phyloP scores from a whole-genome alignment of 179 eudicot genomes.

The Silene noctiflora region DNA sequence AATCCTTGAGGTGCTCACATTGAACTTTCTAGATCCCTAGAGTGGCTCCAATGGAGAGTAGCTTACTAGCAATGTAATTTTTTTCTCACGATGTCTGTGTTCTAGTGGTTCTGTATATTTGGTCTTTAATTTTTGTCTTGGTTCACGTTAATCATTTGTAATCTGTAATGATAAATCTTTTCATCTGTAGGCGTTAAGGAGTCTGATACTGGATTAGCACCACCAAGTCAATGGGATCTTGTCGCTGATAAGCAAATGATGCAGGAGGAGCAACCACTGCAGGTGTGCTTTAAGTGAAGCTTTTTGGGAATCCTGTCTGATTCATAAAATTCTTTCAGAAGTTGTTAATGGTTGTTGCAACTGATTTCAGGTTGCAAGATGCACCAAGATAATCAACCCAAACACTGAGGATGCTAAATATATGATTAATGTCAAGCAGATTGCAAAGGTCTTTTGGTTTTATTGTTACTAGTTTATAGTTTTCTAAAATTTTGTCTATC shows the following conservation, averaged over 20 bases:
- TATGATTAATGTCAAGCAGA: constrained; percentile 90
- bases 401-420: constrained; percentile 97
- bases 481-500: too few species aligned
- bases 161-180: background rate
- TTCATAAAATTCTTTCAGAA: constrained; percentile 1
- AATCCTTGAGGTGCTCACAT: background rate
- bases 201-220: constrained; percentile 94
- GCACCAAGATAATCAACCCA: constrained; percentile 89
- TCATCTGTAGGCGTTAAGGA: constrained; percentile 72
- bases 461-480: too few species aligned
- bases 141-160: background rate
- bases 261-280: constrained; percentile 97
- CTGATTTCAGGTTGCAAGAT: constrained; percentile 76
- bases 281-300: constrained; percentile 41
- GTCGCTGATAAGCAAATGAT: constrained; percentile 97
- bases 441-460: constrained; percentile 62
- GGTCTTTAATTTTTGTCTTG: background rate
- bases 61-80: background rate
- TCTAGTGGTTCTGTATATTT: background rate
- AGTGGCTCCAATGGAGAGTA: background rate
- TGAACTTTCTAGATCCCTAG: background rate
- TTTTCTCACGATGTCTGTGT: background rate
- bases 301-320: background rate
- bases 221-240: constrained; percentile 98
- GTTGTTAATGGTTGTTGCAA: constrained; percentile 13